phyloP scores from a whole-genome alignment of 495 filamentous ascomycete genomes.

The Penicillium salamii region DNA sequence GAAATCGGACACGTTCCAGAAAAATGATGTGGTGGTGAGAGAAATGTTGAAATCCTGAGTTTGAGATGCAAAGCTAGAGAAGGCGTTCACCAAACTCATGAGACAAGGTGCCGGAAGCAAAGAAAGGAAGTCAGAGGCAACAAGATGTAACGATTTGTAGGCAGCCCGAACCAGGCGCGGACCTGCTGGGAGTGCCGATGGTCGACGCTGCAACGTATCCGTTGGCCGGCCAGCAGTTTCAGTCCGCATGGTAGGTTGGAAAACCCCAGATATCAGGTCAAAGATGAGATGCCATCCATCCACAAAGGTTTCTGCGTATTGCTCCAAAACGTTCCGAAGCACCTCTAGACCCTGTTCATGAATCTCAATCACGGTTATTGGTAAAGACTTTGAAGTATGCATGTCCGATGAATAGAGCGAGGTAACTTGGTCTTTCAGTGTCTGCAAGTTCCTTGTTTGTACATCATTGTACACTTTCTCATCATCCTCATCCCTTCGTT shows the following conservation, averaged over 20 bases:
- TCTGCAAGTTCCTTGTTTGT: constrained; percentile 67
- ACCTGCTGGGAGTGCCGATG: constrained; percentile 52
- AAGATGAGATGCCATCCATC: constrained; percentile 85
- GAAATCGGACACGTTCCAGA: constrained; percentile 92
- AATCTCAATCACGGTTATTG: constrained; percentile 67
- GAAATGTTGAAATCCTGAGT: constrained; percentile 93
- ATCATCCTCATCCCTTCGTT: constrained; percentile 26
- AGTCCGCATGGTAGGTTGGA: constrained; percentile 45
- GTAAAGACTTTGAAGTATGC: constrained; percentile 27
- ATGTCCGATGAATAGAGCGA: constrained; percentile 45
- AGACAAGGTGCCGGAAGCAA: constrained; percentile 76
- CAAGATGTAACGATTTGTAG: constrained; percentile 83
- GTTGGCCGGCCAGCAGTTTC: constrained; percentile 16
- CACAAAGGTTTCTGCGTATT: constrained; percentile 78
- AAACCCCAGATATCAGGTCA: constrained; percentile 80
- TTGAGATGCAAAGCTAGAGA: constrained; percentile 83
- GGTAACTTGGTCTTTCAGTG: constrained; percentile 56
- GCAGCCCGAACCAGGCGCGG: constrained; percentile 75
- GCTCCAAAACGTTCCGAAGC: constrained; percentile 77
- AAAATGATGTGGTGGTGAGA: constrained; percentile 88
- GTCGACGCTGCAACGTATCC: constrained; percentile 19
- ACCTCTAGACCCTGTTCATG: constrained; percentile 80
- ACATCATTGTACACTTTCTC: constrained; percentile 44
- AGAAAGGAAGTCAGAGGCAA: constrained; percentile 89
- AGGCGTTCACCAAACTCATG: constrained; percentile 78